Evolutionary conservation across 2,329 filamentous ascomycete species (phyloP).

Genomic region (Elsinoe australis): DNA sequence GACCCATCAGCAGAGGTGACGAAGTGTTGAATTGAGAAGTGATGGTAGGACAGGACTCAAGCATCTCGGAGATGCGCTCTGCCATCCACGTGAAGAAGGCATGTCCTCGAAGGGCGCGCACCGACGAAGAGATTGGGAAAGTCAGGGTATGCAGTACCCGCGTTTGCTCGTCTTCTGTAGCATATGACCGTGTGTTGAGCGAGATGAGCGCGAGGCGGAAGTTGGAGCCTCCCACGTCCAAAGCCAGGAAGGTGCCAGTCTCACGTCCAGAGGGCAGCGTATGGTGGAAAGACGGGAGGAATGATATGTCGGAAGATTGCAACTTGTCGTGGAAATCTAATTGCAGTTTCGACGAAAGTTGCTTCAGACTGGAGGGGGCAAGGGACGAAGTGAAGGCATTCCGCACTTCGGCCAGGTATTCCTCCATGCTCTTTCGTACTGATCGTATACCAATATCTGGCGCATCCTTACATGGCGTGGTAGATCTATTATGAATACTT

Average conservation of each 20-base stretch:
- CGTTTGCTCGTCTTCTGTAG: slow-evolving; percentile 39
- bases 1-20: slow-evolving; percentile 47
- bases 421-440: slow-evolving; percentile 41
- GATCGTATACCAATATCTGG: slow-evolving; percentile 4
- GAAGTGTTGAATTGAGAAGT: slow-evolving; percentile 24
- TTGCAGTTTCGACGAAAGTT: slow-evolving; percentile 39
- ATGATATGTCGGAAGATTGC: slow-evolving; percentile 51
- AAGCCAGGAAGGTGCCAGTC: slow-evolving; percentile 51
- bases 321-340: slow-evolving; percentile 49
- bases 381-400: slow-evolving; percentile 39
- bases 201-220: slow-evolving; percentile 56
- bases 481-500: slow-evolving; percentile 1
- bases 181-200: slow-evolving; percentile 42
- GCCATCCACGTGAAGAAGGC: slow-evolving; percentile 63
- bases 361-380: slow-evolving; percentile 34
- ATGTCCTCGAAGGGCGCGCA: slow-evolving; percentile 48
- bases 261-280: slow-evolving; percentile 53
- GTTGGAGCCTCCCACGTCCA: slow-evolving; percentile 59
- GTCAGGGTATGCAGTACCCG: slow-evolving; percentile 48
- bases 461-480: slow-evolving; percentile 4
- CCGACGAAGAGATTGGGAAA: slow-evolving; percentile 49
- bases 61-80: slow-evolving; percentile 48
- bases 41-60: slow-evolving; percentile 30
- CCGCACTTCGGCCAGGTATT: slow-evolving; percentile 39
- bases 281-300: slow-evolving; percentile 59